phyloP scores from a whole-genome alignment of 2,329 filamentous ascomycete species.

The Diaporthe citriasiana region DNA sequence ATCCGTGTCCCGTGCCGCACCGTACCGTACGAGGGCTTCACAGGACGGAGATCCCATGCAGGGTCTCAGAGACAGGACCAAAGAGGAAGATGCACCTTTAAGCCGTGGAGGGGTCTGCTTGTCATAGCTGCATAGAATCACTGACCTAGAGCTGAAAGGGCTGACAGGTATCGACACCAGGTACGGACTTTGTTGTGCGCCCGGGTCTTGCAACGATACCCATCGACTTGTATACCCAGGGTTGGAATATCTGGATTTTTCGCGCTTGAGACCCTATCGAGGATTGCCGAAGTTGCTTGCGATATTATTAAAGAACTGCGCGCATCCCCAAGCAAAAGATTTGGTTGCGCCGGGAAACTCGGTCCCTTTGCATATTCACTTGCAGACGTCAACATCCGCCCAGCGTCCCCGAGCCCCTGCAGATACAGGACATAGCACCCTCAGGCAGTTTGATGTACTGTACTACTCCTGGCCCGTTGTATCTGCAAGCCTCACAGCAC shows the following conservation, averaged over 20 bases:
- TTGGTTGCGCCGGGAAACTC: conserved; percentile 21
- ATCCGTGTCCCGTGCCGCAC: conserved; percentile 15
- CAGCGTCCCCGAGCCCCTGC: not conserved
- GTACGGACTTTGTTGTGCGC: conserved; percentile 12
- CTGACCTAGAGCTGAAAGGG: conserved; percentile 29
- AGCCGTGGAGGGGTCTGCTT: conserved; percentile 7
- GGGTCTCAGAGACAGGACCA: not conserved
- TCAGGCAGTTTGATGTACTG: not conserved
- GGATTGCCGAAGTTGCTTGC: conserved; percentile 2
- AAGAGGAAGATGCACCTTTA: not conserved
- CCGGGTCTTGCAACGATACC: not conserved
- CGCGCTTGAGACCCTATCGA: conserved; percentile 8
- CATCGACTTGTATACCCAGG: conserved; percentile 28
- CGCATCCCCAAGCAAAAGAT: conserved; percentile 10
- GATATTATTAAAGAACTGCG: conserved; percentile 25
- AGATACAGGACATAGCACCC: not conserved
- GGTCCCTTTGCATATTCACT: conserved; percentile 6
- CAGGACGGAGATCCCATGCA: conserved; percentile 11
- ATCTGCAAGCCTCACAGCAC: conserved; percentile 4
- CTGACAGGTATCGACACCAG: conserved; percentile 32
- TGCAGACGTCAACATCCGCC: conserved; percentile 7
- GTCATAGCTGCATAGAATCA: conserved; percentile 4
- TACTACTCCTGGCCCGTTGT: not conserved
- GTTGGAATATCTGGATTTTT: conserved; percentile 5
- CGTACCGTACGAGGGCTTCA: conserved; percentile 20